Base-by-base conservation (phyloP, 2,329 filamentous ascomycete species). In the Sphaerulina populicola region DNA sequence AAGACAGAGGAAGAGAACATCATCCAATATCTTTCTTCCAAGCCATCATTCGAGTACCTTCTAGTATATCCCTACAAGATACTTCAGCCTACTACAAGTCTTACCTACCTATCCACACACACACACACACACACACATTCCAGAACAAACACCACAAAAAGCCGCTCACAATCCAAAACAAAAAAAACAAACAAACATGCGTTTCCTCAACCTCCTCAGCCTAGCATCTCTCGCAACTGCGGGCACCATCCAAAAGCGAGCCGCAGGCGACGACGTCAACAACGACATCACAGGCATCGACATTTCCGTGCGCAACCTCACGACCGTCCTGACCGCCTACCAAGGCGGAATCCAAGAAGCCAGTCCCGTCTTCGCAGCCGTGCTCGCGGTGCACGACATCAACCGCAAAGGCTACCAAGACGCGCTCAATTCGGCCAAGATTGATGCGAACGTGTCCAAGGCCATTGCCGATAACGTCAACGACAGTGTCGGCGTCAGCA, bases 221-320 rank as follows among this genome's bases (percentile, higher is more conserved):
- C 30, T 59, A 37, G 54, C 56, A n/a, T 54, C 59, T 12, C 49
- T 61, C 11, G 52, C 56, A 8, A 42, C 54, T 10, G 51, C 55
- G 11, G 35, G 52, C 37, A 39, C 52, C 8, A 43, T 55, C 14
- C 36, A 41, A 15, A 54, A 53, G 23, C 54, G 54, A 44, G 53
- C 48, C 9, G 43, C 49, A 9, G 57, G 59, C n/a, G 49, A 58
- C 30, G 49, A 51, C 9, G 47, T 60, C 46, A 60, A 59, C 53
- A 42, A 60, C 56, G 60, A 59, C 54, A 59, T 63, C 37, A 62
- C 56, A 2, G 57, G 53, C 15, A 61, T 63, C 44, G 57, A 62
- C 49, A 49, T 46, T 23, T 57, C 57, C 2, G 61, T 63, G 4
- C 57, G 52, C 14, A 41, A 43, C 14, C 53, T 63, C 30, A 63